Evolutionary conservation across 140 eudicot genomes (phyloP), one percentile per base, ranked within the genome.

Genomic region (Cichorium intybus): DNA sequence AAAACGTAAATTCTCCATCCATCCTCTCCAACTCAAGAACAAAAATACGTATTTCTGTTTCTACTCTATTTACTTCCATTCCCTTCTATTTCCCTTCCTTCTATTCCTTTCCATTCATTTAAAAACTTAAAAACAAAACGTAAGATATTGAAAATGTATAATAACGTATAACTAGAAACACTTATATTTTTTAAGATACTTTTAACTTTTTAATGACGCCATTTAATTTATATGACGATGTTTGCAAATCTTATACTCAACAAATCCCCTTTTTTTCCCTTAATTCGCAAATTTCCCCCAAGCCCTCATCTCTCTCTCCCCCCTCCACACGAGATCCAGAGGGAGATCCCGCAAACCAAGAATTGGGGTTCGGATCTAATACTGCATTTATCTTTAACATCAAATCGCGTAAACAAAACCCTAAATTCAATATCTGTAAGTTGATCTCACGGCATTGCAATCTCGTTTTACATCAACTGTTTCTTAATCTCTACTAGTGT

Each of bases 281-380:
- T 65, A 49, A 65, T 65, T 22, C 51, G 17, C 45, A 53, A 39
- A n/a, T 66, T 62, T 43, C 24, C 68, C 72, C 29, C 24, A 48
- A 24, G 8, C 70, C 58, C 70, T 18, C 33, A 0, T 12, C 62
- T 56, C 33, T 51, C 29, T 23, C 49, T 1, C 20, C 24, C 31
- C 20, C 10, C 60, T 66, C 46, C 34, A 33, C 53, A 56, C 72
- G 72, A 66, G 72, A 66, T 66, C 62, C 72, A 53, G 72, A 49
- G 39, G 72, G 62, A 66, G 72, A 66, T 66, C 72, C 72, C 72
- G 53, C 61, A 66, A 53, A 66, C 41, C 62, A 52, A 53, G 62
- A 66, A 34, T 53, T 66, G 54, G 68, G 35, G 11, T 22, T 61
- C 34, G 35, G 23, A 61, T 61, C 53, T 39, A 4, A 60, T 39